These are phyloP conservation scores for Tulasnella sp. DNA, from an alignment of 768 basidiomycete genomes.

Conservation along the genomic window DNA sequence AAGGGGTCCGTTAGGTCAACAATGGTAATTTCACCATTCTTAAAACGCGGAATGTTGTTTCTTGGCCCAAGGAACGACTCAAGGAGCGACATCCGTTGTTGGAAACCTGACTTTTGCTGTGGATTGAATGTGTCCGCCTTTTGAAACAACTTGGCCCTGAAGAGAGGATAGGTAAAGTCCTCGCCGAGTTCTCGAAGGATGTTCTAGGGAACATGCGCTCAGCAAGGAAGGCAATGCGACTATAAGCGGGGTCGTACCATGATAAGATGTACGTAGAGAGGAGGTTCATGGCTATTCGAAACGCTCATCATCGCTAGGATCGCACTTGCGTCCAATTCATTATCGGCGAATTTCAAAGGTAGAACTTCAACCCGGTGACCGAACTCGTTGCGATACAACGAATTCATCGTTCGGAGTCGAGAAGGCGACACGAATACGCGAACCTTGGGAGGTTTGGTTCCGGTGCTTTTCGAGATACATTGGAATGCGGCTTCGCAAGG, in stretches of 20 bases:
- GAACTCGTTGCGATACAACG: slow-evolving; percentile 31
- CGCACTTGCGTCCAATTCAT: slow-evolving; percentile 8
- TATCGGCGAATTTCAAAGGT: slow-evolving; percentile 31
- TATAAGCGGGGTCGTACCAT: slow-evolving; percentile 34
- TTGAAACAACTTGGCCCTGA: neutral
- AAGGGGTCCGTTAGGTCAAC: slow-evolving; percentile 64
- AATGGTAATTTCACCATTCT: slow-evolving; percentile 47
- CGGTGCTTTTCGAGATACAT: slow-evolving; percentile 27
- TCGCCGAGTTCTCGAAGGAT: slow-evolving; percentile 12
- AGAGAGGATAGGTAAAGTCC: slow-evolving; percentile 7
- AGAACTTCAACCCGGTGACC: slow-evolving; percentile 16
- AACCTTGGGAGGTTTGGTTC: slow-evolving; percentile 19
- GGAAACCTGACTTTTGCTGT: neutral
- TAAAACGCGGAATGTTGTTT: slow-evolving; percentile 34
- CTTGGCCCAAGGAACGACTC: slow-evolving; percentile 16
- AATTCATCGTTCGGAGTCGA: slow-evolving; percentile 45
- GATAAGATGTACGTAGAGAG: slow-evolving; percentile 56
- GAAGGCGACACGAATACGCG: slow-evolving; percentile 49
- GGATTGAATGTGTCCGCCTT: slow-evolving; percentile 7
- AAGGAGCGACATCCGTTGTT: slow-evolving; percentile 10
- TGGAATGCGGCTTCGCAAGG: slow-evolving; percentile 61
- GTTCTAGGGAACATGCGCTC: neutral
- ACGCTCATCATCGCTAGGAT: slow-evolving; percentile 14
- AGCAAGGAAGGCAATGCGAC: neutral
- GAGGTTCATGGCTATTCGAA: slow-evolving; percentile 41